Base-by-base conservation (phyloP, 768 basidiomycete species). In the Termitomyces sp. region DNA sequence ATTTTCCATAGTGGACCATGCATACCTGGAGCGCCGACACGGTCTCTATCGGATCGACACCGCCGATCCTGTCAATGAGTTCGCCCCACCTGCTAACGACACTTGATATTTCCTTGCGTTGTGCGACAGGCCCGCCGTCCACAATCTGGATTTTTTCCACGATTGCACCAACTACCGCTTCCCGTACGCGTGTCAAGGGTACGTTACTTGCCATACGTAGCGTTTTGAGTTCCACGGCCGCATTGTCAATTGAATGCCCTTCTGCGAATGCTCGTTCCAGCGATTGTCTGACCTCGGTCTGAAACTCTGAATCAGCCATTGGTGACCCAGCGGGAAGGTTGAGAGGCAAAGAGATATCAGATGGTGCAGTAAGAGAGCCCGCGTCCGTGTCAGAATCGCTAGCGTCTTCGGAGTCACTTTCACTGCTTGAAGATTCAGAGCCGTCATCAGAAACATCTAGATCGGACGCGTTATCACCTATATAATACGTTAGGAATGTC, bases 171-270 rank as follows among this genome's bases (percentile, higher is more conserved):
- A 98, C 77, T n/a, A 98, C 91, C 15, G 88, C 89, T 69, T 94
- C 88, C 50, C 90, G 79, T 15, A 97, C 94, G 49, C 84, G 78
- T n/a, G 79, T 80, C 19, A 97, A 78, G 11, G 90, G 82, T 26
- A 98, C 96, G 64, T 98, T 98, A 64, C 88, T 90, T 35, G 93
- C 93, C 92, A 98, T 96, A 47, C 95, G 89, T 44, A 99, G 80
- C 43, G 96, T 97, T 74, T 96, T 93, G 57, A 98, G 79, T 67
- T 98, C 96, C 58, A 98, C 88, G 0, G 90, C 79, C 1, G 94
- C 93, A 68, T 97, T 93, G 62, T 96, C 93, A 45, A 96, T 86
- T 11, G 86, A 87, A 72, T 97, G 94, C 2, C 81, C 87, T 70
- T 99, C 96, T 9, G 85, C 78, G 68, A 96, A 95, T 24, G 95